Conservation (phyloP, 2,329 filamentous ascomycete species). For the Coniochaeta pulveracea region DNA sequence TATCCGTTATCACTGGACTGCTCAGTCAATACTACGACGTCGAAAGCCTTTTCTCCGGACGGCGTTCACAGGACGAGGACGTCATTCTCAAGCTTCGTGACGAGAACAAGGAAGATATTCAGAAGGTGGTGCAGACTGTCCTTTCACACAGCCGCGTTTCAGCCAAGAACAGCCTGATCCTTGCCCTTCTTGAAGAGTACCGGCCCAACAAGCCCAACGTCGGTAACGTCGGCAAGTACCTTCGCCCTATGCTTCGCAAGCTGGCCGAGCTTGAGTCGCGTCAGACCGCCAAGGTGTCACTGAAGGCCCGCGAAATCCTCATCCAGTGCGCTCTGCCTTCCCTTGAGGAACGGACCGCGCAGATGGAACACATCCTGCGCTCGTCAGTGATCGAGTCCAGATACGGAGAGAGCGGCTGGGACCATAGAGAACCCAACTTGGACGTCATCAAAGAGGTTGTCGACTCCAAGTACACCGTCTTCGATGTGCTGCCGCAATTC, state of each 20-base stretch:
- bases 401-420: conserved; percentile 94
- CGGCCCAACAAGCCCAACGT: conserved; percentile 86
- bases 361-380: conserved; percentile 98
- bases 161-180: conserved; percentile 85
- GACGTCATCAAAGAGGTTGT: conserved; percentile 95
- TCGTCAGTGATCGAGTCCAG: conserved; percentile 94
- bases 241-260: conserved; percentile 71
- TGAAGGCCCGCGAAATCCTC: conserved; percentile 94
- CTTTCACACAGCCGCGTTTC: conserved; percentile 88
- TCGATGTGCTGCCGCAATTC: conserved; percentile 90
- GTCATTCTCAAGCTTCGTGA: conserved; percentile 90
- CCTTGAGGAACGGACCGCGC: conserved; percentile 82
- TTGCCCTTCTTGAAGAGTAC: conserved; percentile 90
- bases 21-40: conserved; percentile 72
- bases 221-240: conserved; percentile 78
- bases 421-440: conserved; percentile 84
- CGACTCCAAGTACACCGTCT: conserved; percentile 97
- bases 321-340: conserved; percentile 96
- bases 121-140: conserved; percentile 75
- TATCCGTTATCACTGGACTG: conserved; percentile 67
- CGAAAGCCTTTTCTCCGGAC: conserved; percentile 78
- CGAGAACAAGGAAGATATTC: conserved; percentile 87
- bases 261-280: conserved; percentile 84
- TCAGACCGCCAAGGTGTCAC: conserved; percentile 82
- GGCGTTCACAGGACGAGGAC: conserved; percentile 80